These are phyloP conservation scores for Gaeumannomyces tritici DNA, from an alignment of 2,329 filamentous ascomycete genomes.

Conservation along the genomic window DNA sequence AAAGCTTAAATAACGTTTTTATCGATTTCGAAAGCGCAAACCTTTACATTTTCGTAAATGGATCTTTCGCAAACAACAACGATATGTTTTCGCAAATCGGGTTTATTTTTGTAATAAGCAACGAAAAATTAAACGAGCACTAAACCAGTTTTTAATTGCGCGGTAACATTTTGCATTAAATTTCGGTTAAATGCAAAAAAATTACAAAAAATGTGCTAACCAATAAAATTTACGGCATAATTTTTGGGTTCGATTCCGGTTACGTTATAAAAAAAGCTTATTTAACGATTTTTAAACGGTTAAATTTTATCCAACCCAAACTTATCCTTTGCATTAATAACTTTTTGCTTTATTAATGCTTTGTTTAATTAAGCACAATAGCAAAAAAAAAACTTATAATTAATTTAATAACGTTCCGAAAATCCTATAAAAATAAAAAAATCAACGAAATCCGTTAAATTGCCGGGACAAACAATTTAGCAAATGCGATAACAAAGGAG, in stretches of 20 bases:
- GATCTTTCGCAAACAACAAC: too few species aligned
- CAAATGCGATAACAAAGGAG: not conserved
- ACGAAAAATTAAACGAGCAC: not conserved
- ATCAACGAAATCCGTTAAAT: not conserved
- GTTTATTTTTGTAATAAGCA: not conserved
- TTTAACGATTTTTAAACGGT: not conserved
- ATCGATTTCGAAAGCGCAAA: not conserved
- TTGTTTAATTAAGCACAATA: not conserved
- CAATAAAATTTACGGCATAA: not conserved
- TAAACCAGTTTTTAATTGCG: not conserved
- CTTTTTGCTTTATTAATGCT: not conserved
- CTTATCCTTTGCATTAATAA: not conserved
- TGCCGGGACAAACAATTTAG: not conserved
- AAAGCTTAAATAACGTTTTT: not conserved
- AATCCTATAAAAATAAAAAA: not conserved
- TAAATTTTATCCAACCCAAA: fast-evolving
- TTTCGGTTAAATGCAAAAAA: not conserved
- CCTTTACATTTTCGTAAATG: not conserved
- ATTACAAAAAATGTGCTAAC: not conserved
- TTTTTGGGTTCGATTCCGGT: not conserved
- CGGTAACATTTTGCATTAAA: not conserved
- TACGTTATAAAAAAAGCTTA: not conserved
- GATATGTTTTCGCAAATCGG: not conserved
- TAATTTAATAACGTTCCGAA: not conserved
- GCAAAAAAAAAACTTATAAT: not conserved